Evolutionary conservation across 768 basidiomycete genomes (phyloP), one percentile per base, ranked within the genome.

Genomic region (Phallus indusiatus): DNA sequence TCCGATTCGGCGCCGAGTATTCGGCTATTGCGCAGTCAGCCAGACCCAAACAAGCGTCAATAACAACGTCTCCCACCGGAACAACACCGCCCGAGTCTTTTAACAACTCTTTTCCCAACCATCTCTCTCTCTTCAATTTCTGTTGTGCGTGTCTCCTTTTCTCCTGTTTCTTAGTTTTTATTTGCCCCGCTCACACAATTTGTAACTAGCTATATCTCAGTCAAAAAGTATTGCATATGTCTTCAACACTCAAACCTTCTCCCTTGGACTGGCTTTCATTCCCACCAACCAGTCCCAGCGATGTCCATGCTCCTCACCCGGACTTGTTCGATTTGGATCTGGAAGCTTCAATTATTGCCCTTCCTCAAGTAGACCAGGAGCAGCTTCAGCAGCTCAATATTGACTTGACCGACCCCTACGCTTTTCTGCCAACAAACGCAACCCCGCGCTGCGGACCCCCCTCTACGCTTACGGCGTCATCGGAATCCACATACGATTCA

Each of bases 291-390:
- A 59, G 57, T 62, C 79, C 82, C 64, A 75, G 81, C 60, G 87
- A 88, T 73, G 79, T 87, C 72, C 76, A 83, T 66, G 86, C 85
- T 55, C 87, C 88, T 48, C 81, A 86, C 67, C 85, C 87, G 62
- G 88, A 90, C 76, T 78, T 83, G 63, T 91, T 92, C 74, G 90
- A 91, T 69, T 80, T 80, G 54, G 90, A 92, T 73, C 80, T 92
- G 67, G 89, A 90, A 72, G 76, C 75, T 35, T 80, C 75, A 73
- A 81, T 88, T 66, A 81, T 81, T 65, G 82, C 79, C 48, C 80
- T 84, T 69, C 81, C 86, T 74, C 78, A 83, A 62, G 72, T 62
- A 56, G 64, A 76, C 69, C 77, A 82, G 67, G 76, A 82, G 58
- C 81, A 84, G 68, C 77, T 83, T 62, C 61, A 61, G 50, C 61